These are phyloP conservation scores for Neopestalotiopsis sp. DNA, from an alignment of 2,329 filamentous ascomycete genomes.

Conservation along the genomic window DNA sequence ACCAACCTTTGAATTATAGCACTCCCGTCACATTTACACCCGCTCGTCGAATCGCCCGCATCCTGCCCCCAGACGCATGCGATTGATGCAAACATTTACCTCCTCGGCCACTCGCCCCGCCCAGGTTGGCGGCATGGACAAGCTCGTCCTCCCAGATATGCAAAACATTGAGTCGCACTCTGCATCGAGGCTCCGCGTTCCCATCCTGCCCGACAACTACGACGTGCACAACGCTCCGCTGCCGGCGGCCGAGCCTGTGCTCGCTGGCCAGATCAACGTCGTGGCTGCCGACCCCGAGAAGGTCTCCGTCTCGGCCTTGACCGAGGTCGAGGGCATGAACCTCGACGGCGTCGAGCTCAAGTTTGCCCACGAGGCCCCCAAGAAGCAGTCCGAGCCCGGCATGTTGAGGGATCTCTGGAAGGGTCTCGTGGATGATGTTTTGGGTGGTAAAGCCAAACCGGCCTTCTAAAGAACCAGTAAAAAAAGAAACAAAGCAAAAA, in stretches of 20 bases:
- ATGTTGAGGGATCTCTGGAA: conserved; percentile 63
- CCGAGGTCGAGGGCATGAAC: conserved; percentile 63
- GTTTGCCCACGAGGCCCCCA: conserved; percentile 49
- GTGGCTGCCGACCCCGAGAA: conserved; percentile 63
- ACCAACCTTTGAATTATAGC: conserved; percentile 28
- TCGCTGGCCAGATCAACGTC: conserved; percentile 55
- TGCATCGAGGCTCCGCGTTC: conserved; percentile 56
- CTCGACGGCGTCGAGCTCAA: conserved; percentile 62
- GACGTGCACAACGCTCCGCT: conserved; percentile 49
- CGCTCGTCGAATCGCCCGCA: conserved; percentile 41
- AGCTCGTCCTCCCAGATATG: conserved; percentile 56
- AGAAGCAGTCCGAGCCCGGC: conserved; percentile 38
- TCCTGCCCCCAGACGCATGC: conserved; percentile 51
- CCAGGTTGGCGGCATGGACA: conserved; percentile 51
- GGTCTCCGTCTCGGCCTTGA: conserved; percentile 55
- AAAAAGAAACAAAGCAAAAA: background rate
- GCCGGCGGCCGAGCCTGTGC: conserved; percentile 46
- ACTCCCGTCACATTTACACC: conserved; percentile 37
- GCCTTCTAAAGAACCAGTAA: conserved; percentile 27
- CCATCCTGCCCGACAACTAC: conserved; percentile 66
- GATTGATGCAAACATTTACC: conserved; percentile 69
- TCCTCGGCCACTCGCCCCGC: conserved; percentile 48
- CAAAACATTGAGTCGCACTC: conserved; percentile 34
- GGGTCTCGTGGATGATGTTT: conserved; percentile 60
- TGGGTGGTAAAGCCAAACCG: conserved; percentile 33